These are phyloP conservation scores for Amanita pseudoporphyria DNA, from an alignment of 768 basidiomycete species.

Conservation along the genomic window DNA sequence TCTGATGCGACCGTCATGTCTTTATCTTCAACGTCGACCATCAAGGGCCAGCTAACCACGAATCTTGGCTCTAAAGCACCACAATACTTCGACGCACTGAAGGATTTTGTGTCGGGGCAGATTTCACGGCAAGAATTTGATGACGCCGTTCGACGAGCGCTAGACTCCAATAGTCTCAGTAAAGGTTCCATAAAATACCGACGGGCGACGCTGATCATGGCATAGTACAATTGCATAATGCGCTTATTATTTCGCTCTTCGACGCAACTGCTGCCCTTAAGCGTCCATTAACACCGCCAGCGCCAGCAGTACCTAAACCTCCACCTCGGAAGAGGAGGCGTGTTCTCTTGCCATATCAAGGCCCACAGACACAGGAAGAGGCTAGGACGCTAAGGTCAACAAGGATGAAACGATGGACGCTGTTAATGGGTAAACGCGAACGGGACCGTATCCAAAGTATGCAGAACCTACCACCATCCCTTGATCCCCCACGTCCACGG, in stretches of 20 bases:
- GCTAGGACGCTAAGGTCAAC: conserved; percentile 47
- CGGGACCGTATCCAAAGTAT: conserved; percentile 57
- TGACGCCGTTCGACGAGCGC: conserved; percentile 48
- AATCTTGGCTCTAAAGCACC: conserved; percentile 53
- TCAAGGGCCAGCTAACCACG: conserved; percentile 56
- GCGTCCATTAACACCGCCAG: conserved; percentile 57
- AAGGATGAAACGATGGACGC: conserved; percentile 65
- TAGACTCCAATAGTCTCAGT: conserved; percentile 49
- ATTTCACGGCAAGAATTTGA: conserved; percentile 74
- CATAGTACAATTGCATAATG: conserved; percentile 72
- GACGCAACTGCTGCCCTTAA: conserved; percentile 65
- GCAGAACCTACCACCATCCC: conserved; percentile 27
- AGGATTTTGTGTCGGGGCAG: conserved; percentile 55
- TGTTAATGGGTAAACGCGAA: conserved; percentile 64
- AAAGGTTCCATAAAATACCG: conserved; percentile 4
- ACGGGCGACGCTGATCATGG: conserved; percentile 5
- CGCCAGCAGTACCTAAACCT: conserved; percentile 49
- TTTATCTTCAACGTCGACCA: conserved; percentile 61
- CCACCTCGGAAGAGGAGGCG: conserved; percentile 60
- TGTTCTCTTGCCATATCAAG: conserved; percentile 66
- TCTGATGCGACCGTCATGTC: conserved; percentile 38
- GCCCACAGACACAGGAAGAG: conserved; percentile 43
- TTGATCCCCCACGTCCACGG: conserved; percentile 35
- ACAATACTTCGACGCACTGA: conserved; percentile 54
- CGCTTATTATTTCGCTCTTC: conserved; percentile 74